Evolutionary conservation across 441 rosid genomes (phyloP).

Genomic region (Erodium chrysanthum): DNA sequence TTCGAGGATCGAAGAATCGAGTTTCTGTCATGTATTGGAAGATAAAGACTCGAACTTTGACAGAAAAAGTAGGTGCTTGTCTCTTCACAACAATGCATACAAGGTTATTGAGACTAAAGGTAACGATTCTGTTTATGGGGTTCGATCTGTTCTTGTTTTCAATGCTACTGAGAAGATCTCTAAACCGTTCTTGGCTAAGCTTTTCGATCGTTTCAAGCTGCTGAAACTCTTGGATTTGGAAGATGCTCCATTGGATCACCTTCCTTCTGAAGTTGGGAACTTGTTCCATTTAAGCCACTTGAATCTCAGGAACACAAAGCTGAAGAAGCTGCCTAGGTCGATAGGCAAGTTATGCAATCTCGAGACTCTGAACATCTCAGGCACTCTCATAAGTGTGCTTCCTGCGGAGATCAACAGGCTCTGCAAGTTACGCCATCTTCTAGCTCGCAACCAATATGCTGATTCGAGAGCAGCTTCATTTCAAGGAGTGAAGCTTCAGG

Average conservation of each 20-base stretch:
- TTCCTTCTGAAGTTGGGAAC: conserved; percentile 17
- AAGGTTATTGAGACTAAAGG: background rate
- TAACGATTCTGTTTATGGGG: background rate
- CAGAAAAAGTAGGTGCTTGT: conserved; percentile 6
- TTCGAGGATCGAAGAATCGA: background rate
- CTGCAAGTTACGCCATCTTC: background rate
- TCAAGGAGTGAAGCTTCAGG: conserved; percentile 3
- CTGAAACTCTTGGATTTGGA: conserved; percentile 14
- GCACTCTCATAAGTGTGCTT: conserved; percentile 1
- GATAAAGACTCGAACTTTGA: background rate
- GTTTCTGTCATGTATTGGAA: background rate
- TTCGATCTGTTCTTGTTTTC: conserved; percentile 2
- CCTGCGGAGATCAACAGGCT: conserved; percentile 12
- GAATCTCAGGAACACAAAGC: conserved; percentile 10
- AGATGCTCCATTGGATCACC: background rate
- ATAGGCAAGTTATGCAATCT: conserved; percentile 13
- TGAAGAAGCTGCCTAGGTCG: conserved; percentile 17
- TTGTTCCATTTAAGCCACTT: conserved; percentile 15
- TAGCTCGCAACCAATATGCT: background rate
- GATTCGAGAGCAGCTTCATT: too few relatives aligned
- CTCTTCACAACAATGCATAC: background rate
- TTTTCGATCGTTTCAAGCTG: conserved; percentile 10
- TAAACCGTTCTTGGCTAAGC: background rate
- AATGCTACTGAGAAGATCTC: conserved; percentile 1
- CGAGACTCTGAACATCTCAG: conserved; percentile 11